Evolutionary conservation across 106 monocot genomes (phyloP).

Genomic region (Vanilla planifolia): DNA sequence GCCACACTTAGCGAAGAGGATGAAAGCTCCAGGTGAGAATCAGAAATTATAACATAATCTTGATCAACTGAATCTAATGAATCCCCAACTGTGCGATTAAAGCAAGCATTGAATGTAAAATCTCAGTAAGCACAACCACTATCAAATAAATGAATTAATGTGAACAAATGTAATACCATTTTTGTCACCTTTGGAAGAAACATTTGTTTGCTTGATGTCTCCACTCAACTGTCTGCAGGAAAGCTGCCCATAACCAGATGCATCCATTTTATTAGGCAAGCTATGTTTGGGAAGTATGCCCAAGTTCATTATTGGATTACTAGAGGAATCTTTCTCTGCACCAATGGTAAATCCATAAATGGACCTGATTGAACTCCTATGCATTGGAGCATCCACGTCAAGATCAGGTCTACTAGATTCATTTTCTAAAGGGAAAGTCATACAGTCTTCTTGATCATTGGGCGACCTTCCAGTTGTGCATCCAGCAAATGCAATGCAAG

Average conservation of each 20-base stretch:
- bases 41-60: conserved; percentile 82
- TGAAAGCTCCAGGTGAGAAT: conserved; percentile 54
- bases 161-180: conserved; percentile 1
- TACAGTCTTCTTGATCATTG: conserved; percentile 66
- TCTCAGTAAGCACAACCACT: not conserved
- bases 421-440: conserved; percentile 74
- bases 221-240: conserved; percentile 12
- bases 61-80: conserved; percentile 83
- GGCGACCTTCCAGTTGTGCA: conserved; percentile 19
- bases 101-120: conserved; percentile 5
- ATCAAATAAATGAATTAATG: not conserved
- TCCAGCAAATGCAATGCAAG: conserved; percentile 24
- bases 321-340: conserved; percentile 31
- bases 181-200: conserved; percentile 36
- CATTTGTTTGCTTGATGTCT: conserved; percentile 28
- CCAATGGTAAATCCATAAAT: conserved; percentile 50
- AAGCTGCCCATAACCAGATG: conserved; percentile 19
- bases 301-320: conserved; percentile 24
- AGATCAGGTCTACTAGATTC: conserved; percentile 32
- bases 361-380: conserved; percentile 20
- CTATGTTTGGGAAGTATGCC: conserved; percentile 31
- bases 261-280: conserved; percentile 20
- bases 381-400: conserved; percentile 10
- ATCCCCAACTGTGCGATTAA: conserved; percentile 48
- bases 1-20: conserved; percentile 50